These are phyloP conservation scores for Paralagenidium karlingii DNA, from an alignment of 352 stramenopile species.

Conservation along the genomic window DNA sequence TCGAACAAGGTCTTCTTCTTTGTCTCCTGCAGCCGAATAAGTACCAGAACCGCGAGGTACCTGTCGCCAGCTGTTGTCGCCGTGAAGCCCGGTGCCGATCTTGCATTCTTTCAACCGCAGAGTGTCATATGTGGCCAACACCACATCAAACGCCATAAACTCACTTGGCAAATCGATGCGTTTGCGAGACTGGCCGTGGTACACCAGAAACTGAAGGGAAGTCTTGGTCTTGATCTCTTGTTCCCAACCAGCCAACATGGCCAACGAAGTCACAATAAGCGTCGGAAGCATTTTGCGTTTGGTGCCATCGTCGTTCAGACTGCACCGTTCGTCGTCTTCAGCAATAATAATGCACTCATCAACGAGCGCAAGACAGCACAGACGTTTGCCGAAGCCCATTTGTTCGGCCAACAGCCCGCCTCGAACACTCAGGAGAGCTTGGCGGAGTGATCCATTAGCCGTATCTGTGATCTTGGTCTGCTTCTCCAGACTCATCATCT, in stretches of 20 bases:
- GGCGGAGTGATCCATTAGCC: neutral
- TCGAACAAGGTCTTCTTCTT: constrained; percentile 12
- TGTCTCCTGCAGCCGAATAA: constrained; percentile 6
- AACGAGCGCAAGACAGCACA: constrained; percentile 77
- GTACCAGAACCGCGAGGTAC: too few species aligned
- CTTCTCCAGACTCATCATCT: too few species aligned
- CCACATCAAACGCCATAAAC: constrained; percentile 69
- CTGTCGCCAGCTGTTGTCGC: constrained; percentile 13
- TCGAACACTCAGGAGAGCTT: too few species aligned
- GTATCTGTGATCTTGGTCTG: too few species aligned
- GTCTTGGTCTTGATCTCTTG: constrained; percentile 68
- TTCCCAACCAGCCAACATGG: constrained; percentile 79
- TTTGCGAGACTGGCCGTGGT: constrained; percentile 55
- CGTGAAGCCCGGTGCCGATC: constrained; percentile 6
- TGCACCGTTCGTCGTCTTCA: too few species aligned
- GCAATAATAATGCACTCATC: too few species aligned
- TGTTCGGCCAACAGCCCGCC: constrained; percentile 81
- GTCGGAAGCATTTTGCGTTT: constrained; percentile 37
- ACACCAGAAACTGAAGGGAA: constrained; percentile 58
- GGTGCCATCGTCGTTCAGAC: constrained; percentile 15
- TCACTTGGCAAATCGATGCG: constrained; percentile 45
- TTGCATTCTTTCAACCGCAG: constrained; percentile 63
- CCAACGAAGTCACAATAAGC: constrained; percentile 72
- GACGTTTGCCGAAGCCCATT: constrained; percentile 85
- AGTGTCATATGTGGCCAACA: constrained; percentile 73